Evolutionary conservation across 2,329 filamentous ascomycete genomes (phyloP).

Genomic region (Aspergillus carbonarius): DNA sequence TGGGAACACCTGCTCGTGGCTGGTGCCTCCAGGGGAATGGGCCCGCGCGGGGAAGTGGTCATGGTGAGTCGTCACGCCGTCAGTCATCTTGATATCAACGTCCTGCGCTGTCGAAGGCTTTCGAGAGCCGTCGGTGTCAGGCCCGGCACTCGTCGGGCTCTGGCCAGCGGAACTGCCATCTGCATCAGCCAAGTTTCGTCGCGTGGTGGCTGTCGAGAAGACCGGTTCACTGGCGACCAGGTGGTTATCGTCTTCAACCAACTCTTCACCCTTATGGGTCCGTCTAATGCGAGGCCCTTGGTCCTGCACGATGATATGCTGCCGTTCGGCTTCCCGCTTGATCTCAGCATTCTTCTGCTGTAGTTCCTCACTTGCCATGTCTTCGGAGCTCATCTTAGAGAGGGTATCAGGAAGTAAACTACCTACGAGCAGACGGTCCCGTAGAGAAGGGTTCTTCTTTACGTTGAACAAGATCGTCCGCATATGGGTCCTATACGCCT

Average conservation of each 20-base stretch:
- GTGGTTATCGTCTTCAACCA: conserved; percentile 72
- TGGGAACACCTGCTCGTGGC: conserved; percentile 45
- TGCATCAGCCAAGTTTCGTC: conserved; percentile 40
- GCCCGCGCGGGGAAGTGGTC: conserved; percentile 82
- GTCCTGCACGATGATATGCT: conserved; percentile 75
- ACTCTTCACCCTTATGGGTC: conserved; percentile 93
- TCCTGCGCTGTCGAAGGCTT: conserved; percentile 25
- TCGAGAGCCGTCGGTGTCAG: conserved; percentile 20
- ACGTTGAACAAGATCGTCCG: conserved; percentile 80
- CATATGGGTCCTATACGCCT: conserved; percentile 63
- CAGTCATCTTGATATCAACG: conserved; percentile 48
- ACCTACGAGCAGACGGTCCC: conserved; percentile 70
- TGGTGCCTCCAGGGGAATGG: conserved; percentile 64
- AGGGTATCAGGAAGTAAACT: conserved; percentile 72
- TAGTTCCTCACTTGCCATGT: conserved; percentile 88
- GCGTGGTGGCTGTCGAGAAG: conserved; percentile 47
- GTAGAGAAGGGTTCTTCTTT: conserved; percentile 80
- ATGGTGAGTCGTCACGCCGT: conserved; percentile 61
- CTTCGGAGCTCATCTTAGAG: conserved; percentile 83
- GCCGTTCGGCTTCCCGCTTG: conserved; percentile 56
- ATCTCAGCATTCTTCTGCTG: conserved; percentile 63
- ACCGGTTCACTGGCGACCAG: conserved; percentile 48
- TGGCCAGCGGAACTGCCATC: conserved; percentile 29
- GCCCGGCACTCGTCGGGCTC: conserved; percentile 28
- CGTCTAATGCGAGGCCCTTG: conserved; percentile 76